Evolutionary conservation across 169 alveolate species (phyloP), one percentile per base, ranked within the genome.

Genomic region (Pseudocohnilembus persalinus): DNA sequence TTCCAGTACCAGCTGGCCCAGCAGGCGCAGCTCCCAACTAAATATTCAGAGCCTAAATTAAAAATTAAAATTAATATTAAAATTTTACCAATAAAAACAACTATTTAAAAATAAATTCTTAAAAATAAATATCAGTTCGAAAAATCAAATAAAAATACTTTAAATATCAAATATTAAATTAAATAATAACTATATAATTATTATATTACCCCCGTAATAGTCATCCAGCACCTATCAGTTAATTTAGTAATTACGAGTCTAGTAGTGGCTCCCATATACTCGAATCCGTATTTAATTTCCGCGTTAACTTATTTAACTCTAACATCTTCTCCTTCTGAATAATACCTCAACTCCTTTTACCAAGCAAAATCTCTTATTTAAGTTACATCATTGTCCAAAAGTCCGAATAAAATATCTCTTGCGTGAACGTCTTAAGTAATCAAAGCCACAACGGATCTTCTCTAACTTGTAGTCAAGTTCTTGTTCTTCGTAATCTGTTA

Each of bases 1-100:
- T 93, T 27, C 96, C 96, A 26, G 96, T 93, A 68, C 96, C 96
- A 33, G 96, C 96, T 29, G 96, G 96, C 27, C 96, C 96, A 29
- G 95, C 96, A 24, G 96, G 96, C 33, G 96, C 95, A 29, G 93
- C 94, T 78, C 96, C 95, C 28, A 89, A 82, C 76, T 91, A 87
- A 74, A 93, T 90, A 78, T 90, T 90, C 49, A 91, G 81, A 31
- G 96, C 95, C n/a, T n/a, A n/a, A n/a, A n/a, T n/a, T n/a, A n/a
- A n/a, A n/a, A n/a, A n/a, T n/a, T n/a, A n/a, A n/a, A n/a, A n/a
- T n/a, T n/a, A n/a, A n/a, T n/a, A n/a, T n/a, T n/a, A n/a, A n/a
- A n/a, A n/a, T n/a, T n/a, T n/a, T n/a, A n/a, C n/a, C n/a, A n/a
- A n/a, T n/a, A n/a, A n/a, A n/a, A n/a, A n/a, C n/a, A n/a, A n/a